Evolutionary conservation across 2,329 filamentous ascomycete genomes (phyloP).

Genomic region (Phoma sp.): DNA sequence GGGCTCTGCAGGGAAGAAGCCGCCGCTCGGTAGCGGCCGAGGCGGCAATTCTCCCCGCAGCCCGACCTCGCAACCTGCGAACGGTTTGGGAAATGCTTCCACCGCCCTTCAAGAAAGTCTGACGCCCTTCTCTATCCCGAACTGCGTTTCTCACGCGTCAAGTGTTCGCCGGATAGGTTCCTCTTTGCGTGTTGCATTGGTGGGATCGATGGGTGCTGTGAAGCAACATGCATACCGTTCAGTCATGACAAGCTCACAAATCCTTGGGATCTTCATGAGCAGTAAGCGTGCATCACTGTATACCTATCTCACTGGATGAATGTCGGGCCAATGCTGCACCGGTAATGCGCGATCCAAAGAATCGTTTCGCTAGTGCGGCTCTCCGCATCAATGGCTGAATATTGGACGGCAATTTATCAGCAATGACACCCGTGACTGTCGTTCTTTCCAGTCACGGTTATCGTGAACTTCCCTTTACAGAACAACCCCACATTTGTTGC

Average conservation of each 20-base stretch:
- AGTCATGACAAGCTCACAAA: background rate
- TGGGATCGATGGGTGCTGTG: background rate
- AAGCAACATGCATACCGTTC: background rate
- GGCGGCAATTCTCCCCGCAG: constrained; percentile 18
- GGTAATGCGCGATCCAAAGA: constrained; percentile 4
- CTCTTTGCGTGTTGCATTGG: background rate
- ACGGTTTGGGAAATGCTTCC: constrained; percentile 17
- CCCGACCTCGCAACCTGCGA: background rate
- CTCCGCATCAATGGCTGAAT: constrained; percentile 10
- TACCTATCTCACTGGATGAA: background rate
- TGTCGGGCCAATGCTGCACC: constrained; percentile 13
- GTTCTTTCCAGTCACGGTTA: constrained; percentile 12
- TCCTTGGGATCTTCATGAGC: background rate
- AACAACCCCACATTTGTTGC: background rate
- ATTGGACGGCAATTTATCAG: constrained; percentile 43
- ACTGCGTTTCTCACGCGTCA: constrained; percentile 1
- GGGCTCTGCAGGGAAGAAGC: constrained; percentile 3
- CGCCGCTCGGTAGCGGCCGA: background rate
- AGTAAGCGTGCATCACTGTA: background rate
- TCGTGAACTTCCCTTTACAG: constrained; percentile 9
- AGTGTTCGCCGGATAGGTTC: background rate
- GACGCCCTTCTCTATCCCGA: constrained; percentile 5
- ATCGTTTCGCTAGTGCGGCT: constrained; percentile 10
- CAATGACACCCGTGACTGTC: constrained; percentile 23
- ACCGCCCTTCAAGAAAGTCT: constrained; percentile 6